These are phyloP conservation scores for Medicago truncatula DNA, from an alignment of 306 rosid species.

Conservation along the genomic window DNA sequence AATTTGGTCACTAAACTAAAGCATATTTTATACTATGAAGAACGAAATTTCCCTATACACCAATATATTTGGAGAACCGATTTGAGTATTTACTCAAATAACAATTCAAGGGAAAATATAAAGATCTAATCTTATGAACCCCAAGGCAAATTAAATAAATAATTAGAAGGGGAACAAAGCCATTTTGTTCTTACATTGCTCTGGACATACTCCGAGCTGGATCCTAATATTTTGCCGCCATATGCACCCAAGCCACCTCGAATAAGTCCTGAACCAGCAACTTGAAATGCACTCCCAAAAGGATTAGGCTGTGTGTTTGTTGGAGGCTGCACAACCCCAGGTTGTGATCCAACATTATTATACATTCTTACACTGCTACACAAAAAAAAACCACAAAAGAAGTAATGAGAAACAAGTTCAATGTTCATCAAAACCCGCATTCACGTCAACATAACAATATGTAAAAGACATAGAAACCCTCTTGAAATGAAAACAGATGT, in stretches of 20 bases:
- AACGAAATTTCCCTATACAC: background rate
- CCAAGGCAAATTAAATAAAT: background rate
- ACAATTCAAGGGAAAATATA: background rate
- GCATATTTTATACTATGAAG: background rate
- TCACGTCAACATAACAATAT: background rate
- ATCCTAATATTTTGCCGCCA: conserved; percentile 91
- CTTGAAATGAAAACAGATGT: background rate
- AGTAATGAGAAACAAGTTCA: conserved; percentile 17
- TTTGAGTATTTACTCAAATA: conserved; percentile 13
- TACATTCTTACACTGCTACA: conserved; percentile 63
- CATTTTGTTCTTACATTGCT: conserved; percentile 92
- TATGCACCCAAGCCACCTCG: conserved; percentile 96
- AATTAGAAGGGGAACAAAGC: background rate
- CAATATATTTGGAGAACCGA: background rate
- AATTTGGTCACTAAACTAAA: conserved; percentile 1
- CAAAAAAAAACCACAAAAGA: conserved; percentile 1
- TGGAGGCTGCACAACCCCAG: conserved; percentile 59
- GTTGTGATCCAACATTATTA: conserved; percentile 69
- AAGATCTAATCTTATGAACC: conserved; percentile 15
- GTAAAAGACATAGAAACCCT: background rate
- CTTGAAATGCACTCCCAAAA: conserved; percentile 87
- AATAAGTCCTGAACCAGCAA: conserved; percentile 93
- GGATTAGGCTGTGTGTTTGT: conserved; percentile 74
- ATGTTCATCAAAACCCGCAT: conserved; percentile 7
- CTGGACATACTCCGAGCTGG: conserved; percentile 96